Conservation (phyloP, 176 grass and related monocot species). For the Phyllostachys edulis region DNA sequence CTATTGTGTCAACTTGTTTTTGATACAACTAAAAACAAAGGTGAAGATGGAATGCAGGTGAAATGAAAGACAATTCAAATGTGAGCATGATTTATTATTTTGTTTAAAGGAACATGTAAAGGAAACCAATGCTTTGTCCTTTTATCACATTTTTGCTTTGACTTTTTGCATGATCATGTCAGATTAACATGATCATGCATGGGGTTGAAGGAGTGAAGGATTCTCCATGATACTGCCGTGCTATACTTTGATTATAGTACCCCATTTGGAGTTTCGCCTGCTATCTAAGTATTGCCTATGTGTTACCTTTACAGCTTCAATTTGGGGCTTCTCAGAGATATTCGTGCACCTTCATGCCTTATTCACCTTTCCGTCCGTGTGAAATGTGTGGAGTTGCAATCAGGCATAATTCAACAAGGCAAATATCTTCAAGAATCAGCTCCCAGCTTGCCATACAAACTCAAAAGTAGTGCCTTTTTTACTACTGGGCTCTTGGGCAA, state of each 20-base stretch:
- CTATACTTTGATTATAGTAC: background rate
- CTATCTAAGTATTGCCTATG: background rate
- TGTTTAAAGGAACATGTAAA: background rate
- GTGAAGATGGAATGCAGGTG: background rate
- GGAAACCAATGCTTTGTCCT: background rate
- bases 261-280: background rate
- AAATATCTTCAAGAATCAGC: slow-evolving; percentile 21
- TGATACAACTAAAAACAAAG: background rate
- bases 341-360: slow-evolving; percentile 33
- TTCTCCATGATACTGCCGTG: background rate
- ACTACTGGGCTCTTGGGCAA: slow-evolving; percentile 45
- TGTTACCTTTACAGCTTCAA: slow-evolving; percentile 58
- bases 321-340: slow-evolving; percentile 45
- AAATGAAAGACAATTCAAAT: background rate
- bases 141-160: background rate
- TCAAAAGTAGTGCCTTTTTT: slow-evolving; percentile 49
- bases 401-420: slow-evolving; percentile 40
- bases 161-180: no score
- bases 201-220: background rate
- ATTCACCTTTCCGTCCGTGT: slow-evolving; percentile 32
- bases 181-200: background rate
- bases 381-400: slow-evolving; percentile 39
- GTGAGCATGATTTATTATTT: background rate
- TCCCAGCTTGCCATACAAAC: slow-evolving; percentile 30
- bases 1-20: background rate